Evolutionary conservation across 306 rosid species (phyloP), one percentile per base, ranked within the genome.

Genomic region (Medicago ruthenica): DNA sequence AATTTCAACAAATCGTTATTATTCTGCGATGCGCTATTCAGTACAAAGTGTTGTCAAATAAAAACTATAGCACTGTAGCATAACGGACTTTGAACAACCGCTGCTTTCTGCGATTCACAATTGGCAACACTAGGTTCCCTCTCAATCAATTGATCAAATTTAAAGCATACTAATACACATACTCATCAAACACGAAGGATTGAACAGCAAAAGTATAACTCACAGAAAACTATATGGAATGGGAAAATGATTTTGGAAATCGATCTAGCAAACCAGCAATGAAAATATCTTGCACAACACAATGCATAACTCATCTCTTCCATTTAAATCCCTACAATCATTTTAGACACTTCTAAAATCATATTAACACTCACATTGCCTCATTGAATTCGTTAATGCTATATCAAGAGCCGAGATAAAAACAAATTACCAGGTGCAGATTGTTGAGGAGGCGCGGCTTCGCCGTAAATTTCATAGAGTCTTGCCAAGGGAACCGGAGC

Each of bases 401-500:
- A 41, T 7, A 65, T 55, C 7, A 77, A 37, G 36, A 34, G 9
- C 31, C 48, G 36, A 55, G 76, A 78, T 36, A 20, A 42, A 66
- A 78, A n/a, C 1, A 34, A 76, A 66, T 74, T 87, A 94, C 98
- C 96, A 8, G 53, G 34, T 0, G 53, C 1, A 14, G 81, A 20
- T 1, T 17, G 75, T 27, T 76, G 83, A 70, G 91, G 55, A 24
- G 67, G 60, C 0, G 89, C 79, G 45, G 82, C 85, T 39, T 94
- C 98, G 5, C 96, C 96, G 18, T 88, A 88, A 58, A 94, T 87
- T 54, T 87, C 91, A 80, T 80, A 83, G 74, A 94, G 86, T 70
- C 87, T 89, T 15, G 85, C 47, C 17, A 92, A 83, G 6, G 98
- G 89, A 40, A 94, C 86, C 27, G 66, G 16, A 1, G 91, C 81